Percentiles rank a stretch among this genome's conserved stretches.
Evolutionary conservation across 2,329 filamentous ascomycete genomes (phyloP).

Genomic region (Epichloe gansuensis): DNA sequence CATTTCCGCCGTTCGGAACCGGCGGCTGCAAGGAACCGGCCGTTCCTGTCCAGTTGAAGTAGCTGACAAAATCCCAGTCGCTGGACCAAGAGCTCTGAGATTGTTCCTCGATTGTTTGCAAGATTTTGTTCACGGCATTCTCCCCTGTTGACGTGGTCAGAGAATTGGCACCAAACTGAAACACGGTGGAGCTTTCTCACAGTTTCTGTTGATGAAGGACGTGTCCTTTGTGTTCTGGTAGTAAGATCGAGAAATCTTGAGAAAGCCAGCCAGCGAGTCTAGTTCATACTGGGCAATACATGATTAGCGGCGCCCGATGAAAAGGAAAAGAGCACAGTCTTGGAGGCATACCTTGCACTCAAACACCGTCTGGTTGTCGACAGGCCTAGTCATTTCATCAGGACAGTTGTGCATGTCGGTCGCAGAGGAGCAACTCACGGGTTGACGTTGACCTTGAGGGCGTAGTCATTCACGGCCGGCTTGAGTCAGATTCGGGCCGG

Average conservation of each 20-base stretch:
- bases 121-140: constrained; percentile 32
- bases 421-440: constrained; percentile 8
- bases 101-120: constrained; percentile 15
- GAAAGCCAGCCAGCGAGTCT: constrained; percentile 75
- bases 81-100: constrained; percentile 15
- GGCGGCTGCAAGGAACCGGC: constrained; percentile 13
- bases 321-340: not conserved
- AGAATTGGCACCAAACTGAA: not conserved
- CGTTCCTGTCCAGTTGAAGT: constrained; percentile 19
- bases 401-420: not conserved
- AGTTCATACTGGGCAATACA: constrained; percentile 56
- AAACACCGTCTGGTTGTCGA: constrained; percentile 15
- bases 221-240: constrained; percentile 56
- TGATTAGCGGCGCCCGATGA: not conserved
- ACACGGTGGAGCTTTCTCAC: constrained; percentile 6
- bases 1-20: constrained; percentile 57
- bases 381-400: constrained; percentile 8
- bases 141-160: constrained; percentile 54
- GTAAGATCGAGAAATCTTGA: constrained; percentile 71
- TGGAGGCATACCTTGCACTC: constrained; percentile 15
- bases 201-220: constrained; percentile 43
- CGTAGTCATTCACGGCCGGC: constrained; percentile 14
- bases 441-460: constrained; percentile 12
- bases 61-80: constrained; percentile 16
- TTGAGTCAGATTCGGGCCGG: constrained; percentile 52